A percentile compares a stretch with the other conserved stretches of the same genome.
These are phyloP conservation scores for Stachybotrys chartarum DNA, from an alignment of 2,329 filamentous ascomycete genomes.

Conservation along the genomic window DNA sequence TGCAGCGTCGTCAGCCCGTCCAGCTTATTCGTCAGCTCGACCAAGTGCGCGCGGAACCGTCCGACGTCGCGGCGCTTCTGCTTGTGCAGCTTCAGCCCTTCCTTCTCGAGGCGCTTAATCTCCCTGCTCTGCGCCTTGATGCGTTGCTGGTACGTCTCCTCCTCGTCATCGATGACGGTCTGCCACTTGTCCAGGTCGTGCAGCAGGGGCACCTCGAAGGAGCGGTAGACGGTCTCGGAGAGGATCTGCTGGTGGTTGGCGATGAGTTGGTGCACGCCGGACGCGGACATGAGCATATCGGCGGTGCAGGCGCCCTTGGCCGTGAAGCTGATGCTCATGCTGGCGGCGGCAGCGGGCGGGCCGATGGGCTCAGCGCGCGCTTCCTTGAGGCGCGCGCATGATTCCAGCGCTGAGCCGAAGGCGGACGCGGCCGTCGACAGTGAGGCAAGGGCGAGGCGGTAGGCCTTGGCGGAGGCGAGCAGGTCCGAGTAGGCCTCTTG, in stretches of 20 bases:
- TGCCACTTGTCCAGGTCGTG: constrained; percentile 63
- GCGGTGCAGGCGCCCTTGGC: constrained; percentile 50
- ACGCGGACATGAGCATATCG: constrained; percentile 53
- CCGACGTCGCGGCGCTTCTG: constrained; percentile 54
- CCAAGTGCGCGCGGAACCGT: constrained; percentile 55
- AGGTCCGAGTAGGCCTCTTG: constrained; percentile 57
- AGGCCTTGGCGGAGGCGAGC: constrained; percentile 54
- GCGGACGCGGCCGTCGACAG: constrained; percentile 54
- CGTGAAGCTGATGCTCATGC: constrained; percentile 41
- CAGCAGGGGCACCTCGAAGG: constrained; percentile 62
- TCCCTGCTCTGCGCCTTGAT: constrained; percentile 50
- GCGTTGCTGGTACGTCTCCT: constrained; percentile 50
- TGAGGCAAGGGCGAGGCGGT: constrained; percentile 53
- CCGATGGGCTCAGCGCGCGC: constrained; percentile 52
- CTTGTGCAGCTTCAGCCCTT: constrained; percentile 55
- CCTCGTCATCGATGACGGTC: constrained; percentile 56
- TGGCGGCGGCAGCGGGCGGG: constrained; percentile 22
- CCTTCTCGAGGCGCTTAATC: constrained; percentile 58
- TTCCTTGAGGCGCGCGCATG: constrained; percentile 62
- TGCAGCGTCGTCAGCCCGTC: constrained; percentile 57
- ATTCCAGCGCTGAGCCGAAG: constrained; percentile 58
- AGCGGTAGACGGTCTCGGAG: constrained; percentile 60
- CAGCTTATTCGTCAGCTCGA: constrained; percentile 53
- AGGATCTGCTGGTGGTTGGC: constrained; percentile 67
- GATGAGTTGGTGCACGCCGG: constrained; percentile 59